Base-by-base conservation (phyloP, 192 early-diverging fungal species). In the Coemansia sp. region DNA sequence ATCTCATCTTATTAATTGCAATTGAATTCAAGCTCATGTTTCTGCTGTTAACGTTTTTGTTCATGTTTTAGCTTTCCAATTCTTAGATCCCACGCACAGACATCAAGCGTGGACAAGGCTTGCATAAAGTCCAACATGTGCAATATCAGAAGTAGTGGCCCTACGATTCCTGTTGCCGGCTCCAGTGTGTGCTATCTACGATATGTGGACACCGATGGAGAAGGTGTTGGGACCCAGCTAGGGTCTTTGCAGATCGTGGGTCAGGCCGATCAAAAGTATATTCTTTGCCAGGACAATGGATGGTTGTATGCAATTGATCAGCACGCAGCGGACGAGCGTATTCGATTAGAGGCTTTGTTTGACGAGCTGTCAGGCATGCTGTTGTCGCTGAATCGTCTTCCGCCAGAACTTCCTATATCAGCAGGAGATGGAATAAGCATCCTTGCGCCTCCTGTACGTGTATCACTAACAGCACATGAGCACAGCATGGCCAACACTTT, bases 251-350 rank as follows among this genome's bases (percentile, higher is more conserved):
- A 43, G 26, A 71, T 82, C 0, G 63, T 82, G 16, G 80, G 80
- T 0, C 80, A 82, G 42, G 80, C 74, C 0, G 80, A 82, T 43
- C 12, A 58, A 21, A 82, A 82, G 56, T 82, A 66, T 12, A 82
- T 82, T 9, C 62, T 82, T 65, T 82, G 80, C 66, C 48, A 58
- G 45, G 37, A 16, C 6, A 52, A 26, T 55, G 48, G 45, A 22
- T 72, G 69, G 74, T 62, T 84, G 19, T 62, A 76, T 42, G 77
- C 74, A 1, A 71, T 84, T 45, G 82, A 84, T 61, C 82, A 84
- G 72, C 82, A 84, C 49, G 82, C 82, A 3, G 82, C 82, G 4
- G 82, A 84, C 59, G 82, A 84, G 73, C 71, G 82, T 9, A 62
- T 77, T 41, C 68, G 74, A 7, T 63, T 84, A 36, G 82, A 84